A percentile compares a stretch with the other conserved stretches of the same genome.
Evolutionary conservation across 1,284 basidiomycete species (phyloP).

Genomic region (Peniophora sp.): DNA sequence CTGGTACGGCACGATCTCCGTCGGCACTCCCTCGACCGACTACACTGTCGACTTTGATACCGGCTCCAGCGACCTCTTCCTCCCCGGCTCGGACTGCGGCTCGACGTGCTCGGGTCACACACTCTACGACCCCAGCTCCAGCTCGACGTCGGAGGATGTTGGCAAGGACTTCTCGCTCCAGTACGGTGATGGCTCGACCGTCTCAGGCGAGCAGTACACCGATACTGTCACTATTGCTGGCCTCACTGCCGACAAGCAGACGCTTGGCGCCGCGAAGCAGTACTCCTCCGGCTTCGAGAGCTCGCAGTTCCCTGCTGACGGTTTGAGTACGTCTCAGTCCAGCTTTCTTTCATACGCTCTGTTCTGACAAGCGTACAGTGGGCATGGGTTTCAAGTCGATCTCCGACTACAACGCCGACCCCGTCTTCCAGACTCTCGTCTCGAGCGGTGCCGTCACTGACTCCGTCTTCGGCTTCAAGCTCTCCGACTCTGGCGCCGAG

Average conservation of each 20-base stretch:
- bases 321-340: conserved; percentile 10
- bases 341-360: too few species aligned
- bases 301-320: conserved; percentile 18
- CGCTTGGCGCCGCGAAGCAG: conserved; percentile 13
- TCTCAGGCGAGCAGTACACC: conserved; percentile 22
- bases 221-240: conserved; percentile 25
- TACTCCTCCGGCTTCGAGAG: conserved; percentile 15
- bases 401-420: conserved; percentile 12
- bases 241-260: conserved; percentile 19
- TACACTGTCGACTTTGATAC: conserved; percentile 20
- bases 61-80: conserved; percentile 22
- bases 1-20: conserved; percentile 9
- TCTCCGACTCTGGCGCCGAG: conserved; percentile 16
- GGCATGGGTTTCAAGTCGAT: conserved; percentile 22
- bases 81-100: conserved; percentile 17
- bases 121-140: conserved; percentile 22
- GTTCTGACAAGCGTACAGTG: conserved; percentile 3
- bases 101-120: conserved; percentile 26
- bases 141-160: conserved; percentile 22
- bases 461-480: conserved; percentile 6
- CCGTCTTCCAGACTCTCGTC: conserved; percentile 18
- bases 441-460: conserved; percentile 14
- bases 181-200: conserved; percentile 28
- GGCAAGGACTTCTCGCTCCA: conserved; percentile 17
- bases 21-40: conserved; percentile 7